Evolutionary conservation across 805 yeast genomes (phyloP).

Genomic region (Metschnikowia lachancei): DNA sequence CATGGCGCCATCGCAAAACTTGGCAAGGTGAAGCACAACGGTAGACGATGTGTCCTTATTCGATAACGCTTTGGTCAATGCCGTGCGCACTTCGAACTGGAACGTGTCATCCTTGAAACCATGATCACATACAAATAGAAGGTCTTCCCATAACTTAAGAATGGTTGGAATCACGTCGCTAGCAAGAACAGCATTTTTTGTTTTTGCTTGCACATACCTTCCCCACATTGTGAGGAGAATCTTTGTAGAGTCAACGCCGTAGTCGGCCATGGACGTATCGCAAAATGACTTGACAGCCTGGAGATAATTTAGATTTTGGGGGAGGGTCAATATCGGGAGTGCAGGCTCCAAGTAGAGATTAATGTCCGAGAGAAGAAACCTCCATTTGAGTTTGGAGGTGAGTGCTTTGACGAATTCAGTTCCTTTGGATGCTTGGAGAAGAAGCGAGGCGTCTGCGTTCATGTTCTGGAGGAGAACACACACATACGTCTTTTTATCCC

Average conservation of each 20-base stretch:
- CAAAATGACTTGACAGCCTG: slow-evolving; percentile 17
- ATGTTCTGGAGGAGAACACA: slow-evolving; percentile 9
- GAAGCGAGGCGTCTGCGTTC: slow-evolving; percentile 14
- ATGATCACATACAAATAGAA: slow-evolving; percentile 9
- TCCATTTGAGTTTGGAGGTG: slow-evolving; percentile 29
- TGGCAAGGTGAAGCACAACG: slow-evolving; percentile 27
- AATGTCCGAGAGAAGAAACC: slow-evolving; percentile 28
- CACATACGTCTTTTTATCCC: slow-evolving; percentile 13
- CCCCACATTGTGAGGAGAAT: slow-evolving; percentile 30
- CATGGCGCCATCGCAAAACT: slow-evolving; percentile 32
- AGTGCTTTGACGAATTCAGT: slow-evolving; percentile 21
- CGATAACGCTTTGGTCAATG: slow-evolving; percentile 24
- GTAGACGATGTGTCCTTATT: slow-evolving; percentile 15
- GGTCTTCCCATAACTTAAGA: slow-evolving; percentile 17
- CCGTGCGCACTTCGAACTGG: slow-evolving; percentile 32
- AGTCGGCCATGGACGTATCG: slow-evolving; percentile 19
- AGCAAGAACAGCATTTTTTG: background rate
- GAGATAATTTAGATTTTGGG: background rate
- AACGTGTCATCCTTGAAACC: slow-evolving; percentile 21
- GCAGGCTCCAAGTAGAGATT: slow-evolving; percentile 19
- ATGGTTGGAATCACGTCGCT: slow-evolving; percentile 14
- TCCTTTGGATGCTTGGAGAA: slow-evolving; percentile 12
- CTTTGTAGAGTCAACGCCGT: slow-evolving; percentile 21
- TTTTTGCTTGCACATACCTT: slow-evolving; percentile 2
- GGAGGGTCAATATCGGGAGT: slow-evolving; percentile 22